Evolutionary conservation across 2,329 filamentous ascomycete species (phyloP), one percentile per base, ranked within the genome.

Genomic region (Pseudodiploospora longispora): DNA sequence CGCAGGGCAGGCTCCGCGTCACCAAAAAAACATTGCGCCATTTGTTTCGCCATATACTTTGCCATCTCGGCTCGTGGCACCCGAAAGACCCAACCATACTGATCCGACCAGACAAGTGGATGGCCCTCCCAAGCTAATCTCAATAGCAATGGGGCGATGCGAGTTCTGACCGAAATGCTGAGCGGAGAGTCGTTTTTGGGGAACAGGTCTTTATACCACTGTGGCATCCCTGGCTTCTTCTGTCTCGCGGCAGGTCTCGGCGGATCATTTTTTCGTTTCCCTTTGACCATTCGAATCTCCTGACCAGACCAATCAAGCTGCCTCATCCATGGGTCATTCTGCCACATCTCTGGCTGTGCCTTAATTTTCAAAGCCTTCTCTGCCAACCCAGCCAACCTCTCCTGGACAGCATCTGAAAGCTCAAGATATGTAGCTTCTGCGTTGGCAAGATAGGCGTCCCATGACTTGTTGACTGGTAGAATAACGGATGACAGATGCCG

Each of bases 221-320:
- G 76, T 0, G 93, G 93, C 85, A 87, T 93, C 10, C 93, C 93
- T 0, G 91, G 90, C 67, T 85, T 88, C 72, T 97, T 98, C 61
- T 98, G 93, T 38, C 85, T 75, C 8, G 82, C 82, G 6, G 82
- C 85, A 30, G 84, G 88, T 37, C 88, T 74, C 2, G 85, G 84
- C 8, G 84, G 82, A 44, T 94, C 87, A 7, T 69, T 72, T 62
- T 95, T 96, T 65, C 85, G 90, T 69, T 93, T 96, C 4, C 83
- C 85, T 61, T 96, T 97, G 27, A 81, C 82, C 85, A 91, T 93
- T 59, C 80, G 90, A 49, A 95, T 75, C 61, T 95, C 87, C 64
- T 97, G 90, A 4, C 87, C 88, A 1, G 87, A 86, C 93, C 93
- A 98, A 69, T 98, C 90, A 42, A 98, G 76, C 69, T 98, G 93